These are phyloP conservation scores for Juncus inflexus DNA, from an alignment of 176 grass and related monocot species.

Conservation along the genomic window DNA sequence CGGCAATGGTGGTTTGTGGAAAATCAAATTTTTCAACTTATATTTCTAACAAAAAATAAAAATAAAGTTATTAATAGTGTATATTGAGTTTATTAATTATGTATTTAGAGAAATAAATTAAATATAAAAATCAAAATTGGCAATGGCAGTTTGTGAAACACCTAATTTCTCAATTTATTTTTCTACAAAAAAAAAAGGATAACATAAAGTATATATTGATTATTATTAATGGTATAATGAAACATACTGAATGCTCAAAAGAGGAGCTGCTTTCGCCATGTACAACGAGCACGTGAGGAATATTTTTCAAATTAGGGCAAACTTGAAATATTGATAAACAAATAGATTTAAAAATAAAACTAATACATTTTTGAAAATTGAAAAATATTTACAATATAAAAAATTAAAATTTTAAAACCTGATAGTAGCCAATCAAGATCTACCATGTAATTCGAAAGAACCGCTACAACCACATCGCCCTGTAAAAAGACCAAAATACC, in stretches of 20 bases:
- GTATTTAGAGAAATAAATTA: not conserved
- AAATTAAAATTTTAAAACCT: conserved; percentile 38
- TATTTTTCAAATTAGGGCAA: conserved; percentile 68
- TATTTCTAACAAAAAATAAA: no score
- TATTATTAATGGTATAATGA: not conserved
- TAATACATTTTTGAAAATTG: no score
- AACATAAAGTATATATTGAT: no score
- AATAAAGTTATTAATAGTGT: no score
- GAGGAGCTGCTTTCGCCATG: conserved; percentile 80
- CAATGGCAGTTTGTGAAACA: not conserved
- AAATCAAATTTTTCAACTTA: conserved; percentile 45
- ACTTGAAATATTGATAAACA: conserved; percentile 32
- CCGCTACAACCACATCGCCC: conserved; percentile 66
- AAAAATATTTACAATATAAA: not conserved
- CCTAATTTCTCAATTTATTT: no score
- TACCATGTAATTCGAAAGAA: conserved; percentile 98
- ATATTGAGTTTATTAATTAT: conserved; percentile 26
- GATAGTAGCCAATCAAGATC: conserved; percentile 90
- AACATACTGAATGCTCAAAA: conserved; percentile 53
- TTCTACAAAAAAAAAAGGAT: no score
- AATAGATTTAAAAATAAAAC: not conserved
- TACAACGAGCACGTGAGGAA: conserved; percentile 76
- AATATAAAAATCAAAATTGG: conserved; percentile 14
- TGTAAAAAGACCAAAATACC: conserved; percentile 29
- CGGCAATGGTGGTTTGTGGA: conserved; percentile 83